Evolutionary conservation across 495 filamentous ascomycete genomes (phyloP).

Genomic region (Trichocladium uniseriatum): DNA sequence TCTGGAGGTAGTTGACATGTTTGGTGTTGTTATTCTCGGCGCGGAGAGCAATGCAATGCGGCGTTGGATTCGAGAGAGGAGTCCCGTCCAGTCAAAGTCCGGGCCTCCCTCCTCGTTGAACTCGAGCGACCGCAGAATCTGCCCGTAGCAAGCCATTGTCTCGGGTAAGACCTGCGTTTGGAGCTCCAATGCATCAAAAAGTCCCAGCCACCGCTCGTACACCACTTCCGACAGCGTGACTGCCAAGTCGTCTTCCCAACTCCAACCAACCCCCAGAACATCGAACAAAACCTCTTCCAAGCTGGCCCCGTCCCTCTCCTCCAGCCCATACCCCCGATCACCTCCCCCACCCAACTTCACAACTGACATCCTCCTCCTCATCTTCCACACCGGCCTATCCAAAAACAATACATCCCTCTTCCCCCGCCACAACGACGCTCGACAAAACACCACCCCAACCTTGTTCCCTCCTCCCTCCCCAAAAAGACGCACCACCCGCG

Average conservation of each 20-base stretch:
- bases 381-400: slow-evolving; percentile 13
- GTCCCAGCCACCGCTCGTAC: slow-evolving; percentile 26
- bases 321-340: neutral
- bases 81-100: slow-evolving; percentile 19
- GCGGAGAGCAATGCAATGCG: slow-evolving; percentile 16
- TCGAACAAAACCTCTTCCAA: slow-evolving; percentile 22
- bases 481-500: too few relatives aligned
- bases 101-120: slow-evolving; percentile 15
- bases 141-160: slow-evolving; percentile 18
- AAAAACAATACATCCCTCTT: slow-evolving; percentile 18
- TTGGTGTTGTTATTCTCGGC: neutral
- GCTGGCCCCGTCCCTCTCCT: slow-evolving; percentile 8
- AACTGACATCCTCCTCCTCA: neutral
- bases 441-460: neutral
- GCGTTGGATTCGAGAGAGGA: slow-evolving; percentile 22
- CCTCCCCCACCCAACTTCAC: neutral
- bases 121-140: slow-evolving; percentile 26
- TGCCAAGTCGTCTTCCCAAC: neutral
- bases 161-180: neutral
- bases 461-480: neutral
- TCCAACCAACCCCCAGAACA: slow-evolving; percentile 6
- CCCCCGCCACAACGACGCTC: neutral
- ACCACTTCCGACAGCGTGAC: slow-evolving; percentile 20
- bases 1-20: neutral
- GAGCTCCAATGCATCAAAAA: slow-evolving; percentile 25